Evolutionary conservation across 2,329 filamentous ascomycete genomes (phyloP), one percentile per base, ranked within the genome.

Genomic region (Fusarium albosuccineum): DNA sequence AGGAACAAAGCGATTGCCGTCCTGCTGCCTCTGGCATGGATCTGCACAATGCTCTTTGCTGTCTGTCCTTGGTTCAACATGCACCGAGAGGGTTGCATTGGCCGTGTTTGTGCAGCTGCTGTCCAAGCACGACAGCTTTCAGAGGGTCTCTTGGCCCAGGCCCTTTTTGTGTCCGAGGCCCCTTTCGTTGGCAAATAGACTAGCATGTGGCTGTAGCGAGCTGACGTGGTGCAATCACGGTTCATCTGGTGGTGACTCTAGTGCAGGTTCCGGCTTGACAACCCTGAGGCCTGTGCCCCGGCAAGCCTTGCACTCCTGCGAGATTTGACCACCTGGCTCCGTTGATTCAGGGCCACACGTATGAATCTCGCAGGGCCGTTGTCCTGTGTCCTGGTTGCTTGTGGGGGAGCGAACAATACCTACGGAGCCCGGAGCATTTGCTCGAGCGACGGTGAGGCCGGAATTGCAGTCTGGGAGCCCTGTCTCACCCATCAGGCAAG

Each of bases 191-290:
- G 41, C 49, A 42, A 29, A 51, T 33, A 36, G 49, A 56, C 55
- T 54, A 53, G 39, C 60, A 66, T 68, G 66, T 67, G 61, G 65
- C 57, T 51, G 56, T n/a, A 34, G 41, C 57, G 45, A 63, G 62
- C 67, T 61, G 50, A 62, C 60, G 62, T 68, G 60, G 58, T 59
- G 56, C 60, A 50, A 40, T 58, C 56, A 59, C 33, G 45, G 11
- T 45, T 54, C 45, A 61, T 52, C 48, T 37, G 42, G 51, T 48
- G 17, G 29, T 53, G 53, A 26, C 54, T 60, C 34, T 60, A 14
- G 51, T 54, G 57, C 49, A 36, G 45, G 61, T 64, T 61, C 55
- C 57, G 56, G 33, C 60, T 66, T 63, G 62, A 57, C 57, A 30
- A 57, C 48, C 22, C 42, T 48, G 33, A 17, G 26, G n/a, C 22